These are phyloP conservation scores for Magnolia sinica DNA, from an alignment of 164 flowering plant genomes.

Conservation along the genomic window DNA sequence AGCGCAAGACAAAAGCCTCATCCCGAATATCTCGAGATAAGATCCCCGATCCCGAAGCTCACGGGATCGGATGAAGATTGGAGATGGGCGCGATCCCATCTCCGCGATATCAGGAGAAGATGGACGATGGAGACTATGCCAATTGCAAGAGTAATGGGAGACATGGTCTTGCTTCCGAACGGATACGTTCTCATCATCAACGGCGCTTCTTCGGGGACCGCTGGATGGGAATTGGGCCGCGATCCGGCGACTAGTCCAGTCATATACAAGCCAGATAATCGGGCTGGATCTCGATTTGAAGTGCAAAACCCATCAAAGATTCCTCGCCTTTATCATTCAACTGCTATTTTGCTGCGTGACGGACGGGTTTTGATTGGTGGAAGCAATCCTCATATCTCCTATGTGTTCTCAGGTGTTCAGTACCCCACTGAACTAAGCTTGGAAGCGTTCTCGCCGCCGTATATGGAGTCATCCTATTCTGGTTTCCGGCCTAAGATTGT, in stretches of 20 bases:
- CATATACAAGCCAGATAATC: conserved; percentile 32
- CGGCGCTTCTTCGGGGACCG: conserved; percentile 44
- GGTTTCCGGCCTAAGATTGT: conserved; percentile 29
- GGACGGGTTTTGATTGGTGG: conserved; percentile 57
- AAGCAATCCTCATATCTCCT: conserved; percentile 41
- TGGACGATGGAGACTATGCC: conserved; percentile 64
- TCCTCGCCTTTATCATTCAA: conserved; percentile 52
- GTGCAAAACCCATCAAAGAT: conserved; percentile 30
- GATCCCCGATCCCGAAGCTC: too few species aligned
- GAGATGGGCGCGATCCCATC: too few species aligned
- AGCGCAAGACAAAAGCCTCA: too few species aligned
- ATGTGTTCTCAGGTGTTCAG: conserved; percentile 30
- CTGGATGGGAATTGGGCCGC: conserved; percentile 47
- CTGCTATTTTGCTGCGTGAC: conserved; percentile 42
- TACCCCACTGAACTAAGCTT: conserved; percentile 52
- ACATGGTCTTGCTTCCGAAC: conserved; percentile 51
- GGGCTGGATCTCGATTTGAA: conserved; percentile 31
- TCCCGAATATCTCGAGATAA: too few species aligned
- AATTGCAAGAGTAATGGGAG: conserved; percentile 45
- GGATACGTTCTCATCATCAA: conserved; percentile 48
- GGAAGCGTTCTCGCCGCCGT: conserved; percentile 47
- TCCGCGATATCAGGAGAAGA: too few species aligned
- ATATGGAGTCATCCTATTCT: conserved; percentile 19
- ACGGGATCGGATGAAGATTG: too few species aligned
- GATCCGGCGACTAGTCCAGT: conserved; percentile 40